Conservation (phyloP, 1,139 yeast species). For the Citeromyces siamensis region DNA sequence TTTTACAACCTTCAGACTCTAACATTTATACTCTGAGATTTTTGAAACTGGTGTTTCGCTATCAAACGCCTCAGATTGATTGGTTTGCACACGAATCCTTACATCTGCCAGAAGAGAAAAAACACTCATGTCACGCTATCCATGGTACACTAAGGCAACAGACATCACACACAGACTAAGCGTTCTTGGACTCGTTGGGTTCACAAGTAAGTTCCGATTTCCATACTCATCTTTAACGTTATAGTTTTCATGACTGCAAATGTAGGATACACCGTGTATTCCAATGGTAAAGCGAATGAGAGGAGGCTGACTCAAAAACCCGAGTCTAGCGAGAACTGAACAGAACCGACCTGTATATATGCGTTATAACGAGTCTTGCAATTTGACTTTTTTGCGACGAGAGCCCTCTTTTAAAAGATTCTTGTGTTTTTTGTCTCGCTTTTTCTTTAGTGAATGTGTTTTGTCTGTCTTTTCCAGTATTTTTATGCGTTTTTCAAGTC, state of each 20-base stretch:
- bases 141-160: slow-evolving; percentile 66
- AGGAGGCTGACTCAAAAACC: slow-evolving; percentile 19
- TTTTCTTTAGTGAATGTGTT: background rate
- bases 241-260: slow-evolving; percentile 49
- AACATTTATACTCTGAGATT: too few relatives aligned
- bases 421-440: background rate
- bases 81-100: too few relatives aligned
- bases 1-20: too few relatives aligned
- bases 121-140: slow-evolving; percentile 19
- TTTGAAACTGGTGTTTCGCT: too few relatives aligned
- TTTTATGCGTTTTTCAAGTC: background rate
- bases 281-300: slow-evolving; percentile 38
- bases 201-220: too few relatives aligned
- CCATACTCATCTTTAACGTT: too few relatives aligned
- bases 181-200: slow-evolving; percentile 68
- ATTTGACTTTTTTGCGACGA: background rate
- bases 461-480: background rate
- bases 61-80: too few relatives aligned
- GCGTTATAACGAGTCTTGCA: too few relatives aligned
- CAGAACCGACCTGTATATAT: too few relatives aligned
- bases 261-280: slow-evolving; percentile 48
- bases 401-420: background rate
- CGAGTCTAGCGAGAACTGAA: background rate
- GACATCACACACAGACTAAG: slow-evolving; percentile 79
- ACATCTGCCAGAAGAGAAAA: too few relatives aligned